A percentile compares a stretch with the other conserved stretches of the same genome.
phyloP scores from a whole-genome alignment of 345 rosid genomes.

The Dipteronia dyeriana region DNA sequence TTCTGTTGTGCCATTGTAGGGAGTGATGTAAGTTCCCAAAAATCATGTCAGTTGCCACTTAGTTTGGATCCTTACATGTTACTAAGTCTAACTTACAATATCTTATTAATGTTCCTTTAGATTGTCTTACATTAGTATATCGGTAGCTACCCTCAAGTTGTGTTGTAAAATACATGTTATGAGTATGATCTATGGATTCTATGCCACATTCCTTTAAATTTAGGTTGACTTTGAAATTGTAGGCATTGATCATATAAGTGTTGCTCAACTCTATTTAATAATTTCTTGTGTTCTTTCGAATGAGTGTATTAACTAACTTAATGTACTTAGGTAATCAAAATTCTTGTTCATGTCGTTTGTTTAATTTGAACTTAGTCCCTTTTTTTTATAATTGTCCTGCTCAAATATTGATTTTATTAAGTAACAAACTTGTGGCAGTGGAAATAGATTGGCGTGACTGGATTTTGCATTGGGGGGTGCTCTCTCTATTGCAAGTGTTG shows the following conservation, averaged over 20 bases:
- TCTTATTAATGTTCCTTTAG: neutral
- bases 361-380: neutral
- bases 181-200: neutral
- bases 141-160: too few species aligned
- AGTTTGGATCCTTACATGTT: too few species aligned
- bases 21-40: too few species aligned
- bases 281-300: neutral
- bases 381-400: neutral
- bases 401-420: neutral
- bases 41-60: too few species aligned
- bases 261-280: neutral
- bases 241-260: neutral
- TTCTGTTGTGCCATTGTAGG: too few species aligned
- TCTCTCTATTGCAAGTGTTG: constrained; percentile 86
- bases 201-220: neutral
- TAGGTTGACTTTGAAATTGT: neutral
- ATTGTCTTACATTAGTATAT: too few species aligned
- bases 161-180: neutral
- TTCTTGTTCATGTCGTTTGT: too few species aligned
- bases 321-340: neutral
- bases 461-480: constrained; percentile 98
- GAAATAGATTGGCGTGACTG: constrained; percentile 86
- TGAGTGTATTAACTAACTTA: neutral
- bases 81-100: too few species aligned
- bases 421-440: constrained; percentile 14